Base-by-base conservation (phyloP, 345 rosid genomes). In the Aegle marmelos region DNA sequence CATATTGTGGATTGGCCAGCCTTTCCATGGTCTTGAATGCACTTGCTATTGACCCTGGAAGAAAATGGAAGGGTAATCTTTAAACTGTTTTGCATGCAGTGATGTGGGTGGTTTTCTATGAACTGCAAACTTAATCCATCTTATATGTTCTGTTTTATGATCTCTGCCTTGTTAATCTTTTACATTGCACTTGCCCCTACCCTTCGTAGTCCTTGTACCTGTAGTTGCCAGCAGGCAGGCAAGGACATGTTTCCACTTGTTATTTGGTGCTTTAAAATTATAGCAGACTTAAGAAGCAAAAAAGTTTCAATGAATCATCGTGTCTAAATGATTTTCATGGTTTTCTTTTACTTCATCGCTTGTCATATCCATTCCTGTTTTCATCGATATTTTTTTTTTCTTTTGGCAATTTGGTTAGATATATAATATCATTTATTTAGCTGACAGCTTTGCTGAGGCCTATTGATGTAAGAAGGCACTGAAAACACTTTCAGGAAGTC, bases 1-100 rank as follows among this genome's bases (percentile, higher is more conserved):
- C 95, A 0, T 93, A 85, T 81, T 95, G 97, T 83, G 98, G 98
- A 31, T 80, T 91, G 76, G 98, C 98, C 34, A 95, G 90, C 70
- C 95, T 95, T 70, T 87, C 98, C 27, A 87, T 95, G 95, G 94
- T 95, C 76, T 73, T 95, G 89, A 95, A 95, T 85, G 85, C 98
- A 48, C 98, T 95, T 48, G 88, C 98, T 21, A 92, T 95, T 59
- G 98, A 95, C 33, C 98, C 98, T 0, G 85, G 93, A 4, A 61
- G 95, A 75, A 89, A 85, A 74, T 91, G 97, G 98, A 95, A 91
- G 88, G 98, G 98, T 91, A 77, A 56, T n/a, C 22, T 72, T 68
- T 48, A 30, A 11, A 56, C 39, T 48, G 9, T 16, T 59, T 6
- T 36, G 53, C 70, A 64, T 19, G 22, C 36, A 6, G 13, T 33